Evolutionary conservation across 768 basidiomycete species (phyloP), one percentile per base, ranked within the genome.

Genomic region (Mycena indigotica): DNA sequence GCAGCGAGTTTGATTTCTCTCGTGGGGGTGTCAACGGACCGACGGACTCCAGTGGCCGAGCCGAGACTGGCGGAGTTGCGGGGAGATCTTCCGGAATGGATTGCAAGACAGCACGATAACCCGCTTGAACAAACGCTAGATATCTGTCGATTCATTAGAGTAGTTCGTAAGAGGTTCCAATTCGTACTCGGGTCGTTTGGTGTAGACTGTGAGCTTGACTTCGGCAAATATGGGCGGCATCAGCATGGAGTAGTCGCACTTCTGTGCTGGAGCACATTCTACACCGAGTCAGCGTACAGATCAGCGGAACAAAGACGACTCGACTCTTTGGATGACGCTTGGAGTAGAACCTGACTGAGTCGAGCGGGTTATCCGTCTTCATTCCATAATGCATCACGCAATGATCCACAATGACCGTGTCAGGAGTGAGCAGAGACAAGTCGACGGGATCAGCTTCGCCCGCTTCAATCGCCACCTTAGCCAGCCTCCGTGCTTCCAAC

Each of bases 361-460:
- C 80, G 45, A 93, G 66, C 1, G 92, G 92, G 63, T 89, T 90
- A 58, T 75, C 69, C 40, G 84, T 81, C 61, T 81, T 76, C 84
- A 88, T 89, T 2, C 91, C 92, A 64, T 89, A 87, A 66, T 93
- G 92, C 79, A 93, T 78, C 19, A 68, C 64, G 1, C 84, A 70
- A 12, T 85, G 74, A 50, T 86, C 81, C 21, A 93, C 87, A 38
- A 87, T 81, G 28, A 93, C 76, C 52, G 90, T 46, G 13, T 56
- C 60, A 1, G 53, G 45, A 17, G 64, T 64, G 15, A 62, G 41
- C 24, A 54, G 46, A 16, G 51, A 28, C n/a, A 62, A 19, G 23
- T 62, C 69, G n/a, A n/a, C n/a, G n/a, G n/a, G n/a, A n/a, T n/a
- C n/a, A n/a, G n/a, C n/a, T n/a, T n/a, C n/a, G n/a, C n/a, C n/a